Evolutionary conservation across 2,329 filamentous ascomycete species (phyloP).

Genomic region (Fusarium sp.): DNA sequence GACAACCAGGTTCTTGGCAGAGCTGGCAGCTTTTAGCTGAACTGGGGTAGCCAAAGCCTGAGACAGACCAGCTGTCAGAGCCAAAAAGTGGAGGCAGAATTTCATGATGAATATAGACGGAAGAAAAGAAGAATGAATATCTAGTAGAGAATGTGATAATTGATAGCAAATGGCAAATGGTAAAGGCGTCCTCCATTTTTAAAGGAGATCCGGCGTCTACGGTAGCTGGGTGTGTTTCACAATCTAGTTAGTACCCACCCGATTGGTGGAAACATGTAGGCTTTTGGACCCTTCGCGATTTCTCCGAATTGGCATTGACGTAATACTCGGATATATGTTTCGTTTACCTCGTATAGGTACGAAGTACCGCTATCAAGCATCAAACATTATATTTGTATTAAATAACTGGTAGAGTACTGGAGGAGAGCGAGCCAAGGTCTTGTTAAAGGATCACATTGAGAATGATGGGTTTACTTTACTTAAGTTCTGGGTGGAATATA

Average conservation of each 20-base stretch:
- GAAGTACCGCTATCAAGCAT: no score
- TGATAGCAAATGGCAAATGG: background rate
- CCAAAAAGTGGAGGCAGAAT: background rate
- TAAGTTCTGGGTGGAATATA: no score
- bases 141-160: background rate
- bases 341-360: no score
- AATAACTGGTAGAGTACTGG: no score
- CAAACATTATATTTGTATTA: no score
- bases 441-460: no score
- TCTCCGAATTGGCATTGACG: background rate
- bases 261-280: background rate
- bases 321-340: background rate
- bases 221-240: background rate
- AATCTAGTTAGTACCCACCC: background rate
- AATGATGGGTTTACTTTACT: no score
- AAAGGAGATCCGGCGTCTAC: background rate
- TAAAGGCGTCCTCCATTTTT: background rate
- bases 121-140: background rate
- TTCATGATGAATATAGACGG: background rate
- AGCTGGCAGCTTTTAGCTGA: background rate
- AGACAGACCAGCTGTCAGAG: slow-evolving; percentile 21
- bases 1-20: slow-evolving; percentile 7
- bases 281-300: background rate
- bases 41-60: slow-evolving; percentile 1
- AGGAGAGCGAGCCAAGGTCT: no score